Evolutionary conservation across 225 moss, liverwort and hornwort species (phyloP).

Genomic region (Straminergon stramineum): DNA sequence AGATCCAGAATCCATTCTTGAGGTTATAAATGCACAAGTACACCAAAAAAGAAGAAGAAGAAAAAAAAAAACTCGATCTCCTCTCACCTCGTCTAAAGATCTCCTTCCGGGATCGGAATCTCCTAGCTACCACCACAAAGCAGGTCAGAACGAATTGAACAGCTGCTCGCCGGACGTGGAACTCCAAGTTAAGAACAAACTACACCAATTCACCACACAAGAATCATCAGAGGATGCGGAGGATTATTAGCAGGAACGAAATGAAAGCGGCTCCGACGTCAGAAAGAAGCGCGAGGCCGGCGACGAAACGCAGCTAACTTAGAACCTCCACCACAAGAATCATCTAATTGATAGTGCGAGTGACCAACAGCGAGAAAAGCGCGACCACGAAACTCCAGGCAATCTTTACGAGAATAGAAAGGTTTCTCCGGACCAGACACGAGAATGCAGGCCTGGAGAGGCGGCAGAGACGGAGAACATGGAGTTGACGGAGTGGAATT

Average conservation of each 20-base stretch:
- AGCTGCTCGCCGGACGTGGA: neutral
- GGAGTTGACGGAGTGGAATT: neutral
- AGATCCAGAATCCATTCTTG: neutral
- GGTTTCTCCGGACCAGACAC: neutral
- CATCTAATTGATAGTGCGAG: neutral
- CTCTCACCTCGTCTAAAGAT: neutral
- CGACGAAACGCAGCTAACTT: neutral
- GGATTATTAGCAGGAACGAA: neutral
- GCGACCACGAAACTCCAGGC: neutral
- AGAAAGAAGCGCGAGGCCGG: neutral
- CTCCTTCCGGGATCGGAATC: neutral
- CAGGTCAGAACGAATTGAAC: neutral
- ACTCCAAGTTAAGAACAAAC: neutral
- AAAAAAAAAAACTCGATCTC: neutral
- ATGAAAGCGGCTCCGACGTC: neutral
- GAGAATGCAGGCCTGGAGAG: slow-evolving; percentile 8
- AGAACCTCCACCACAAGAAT: neutral
- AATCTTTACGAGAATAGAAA: slow-evolving; percentile 11
- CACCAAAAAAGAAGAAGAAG: neutral
- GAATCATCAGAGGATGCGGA: neutral
- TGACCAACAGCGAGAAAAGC: slow-evolving; percentile 3
- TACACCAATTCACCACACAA: neutral
- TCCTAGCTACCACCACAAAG: neutral
- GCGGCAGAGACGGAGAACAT: neutral
- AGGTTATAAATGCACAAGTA: neutral